These are phyloP conservation scores for Brasilioporus rufonigricans DNA, from an alignment of 768 basidiomycete species.

Conservation along the genomic window DNA sequence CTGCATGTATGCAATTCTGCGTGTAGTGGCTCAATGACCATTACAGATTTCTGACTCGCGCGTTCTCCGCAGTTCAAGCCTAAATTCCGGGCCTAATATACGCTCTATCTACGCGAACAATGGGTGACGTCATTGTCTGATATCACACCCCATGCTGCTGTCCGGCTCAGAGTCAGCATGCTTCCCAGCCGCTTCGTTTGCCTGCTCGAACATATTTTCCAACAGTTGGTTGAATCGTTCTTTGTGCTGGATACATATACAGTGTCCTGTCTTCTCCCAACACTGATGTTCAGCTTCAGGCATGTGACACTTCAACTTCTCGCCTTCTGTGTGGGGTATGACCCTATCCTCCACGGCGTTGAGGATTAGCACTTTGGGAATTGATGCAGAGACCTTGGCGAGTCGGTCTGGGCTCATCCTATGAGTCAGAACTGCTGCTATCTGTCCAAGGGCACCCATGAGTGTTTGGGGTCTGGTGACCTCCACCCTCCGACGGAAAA, in stretches of 20 bases:
- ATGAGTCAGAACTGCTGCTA: conserved; percentile 67
- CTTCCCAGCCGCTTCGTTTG: conserved; percentile 19
- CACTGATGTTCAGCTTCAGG: conserved; percentile 49
- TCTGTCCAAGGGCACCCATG: conserved; percentile 69
- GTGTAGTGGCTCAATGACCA: no score
- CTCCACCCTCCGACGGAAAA: conserved; percentile 40
- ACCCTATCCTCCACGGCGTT: conserved; percentile 67
- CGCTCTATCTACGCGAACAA: no score
- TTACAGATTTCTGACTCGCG: no score
- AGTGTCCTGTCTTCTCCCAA: conserved; percentile 67
- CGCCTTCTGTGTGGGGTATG: conserved; percentile 50
- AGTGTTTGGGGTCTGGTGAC: conserved; percentile 58
- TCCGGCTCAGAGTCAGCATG: no score
- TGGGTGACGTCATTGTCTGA: background rate
- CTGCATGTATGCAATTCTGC: no score
- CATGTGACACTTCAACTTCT: conserved; percentile 55
- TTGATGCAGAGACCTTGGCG: conserved; percentile 44
- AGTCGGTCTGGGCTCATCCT: conserved; percentile 50
- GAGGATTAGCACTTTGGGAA: conserved; percentile 65
- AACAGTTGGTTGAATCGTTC: conserved; percentile 54
- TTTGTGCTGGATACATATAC: conserved; percentile 48
- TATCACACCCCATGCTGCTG: background rate
- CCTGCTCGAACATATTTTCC: conserved; percentile 57
- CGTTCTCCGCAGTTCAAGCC: no score
- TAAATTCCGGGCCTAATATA: no score